These are phyloP conservation scores for Picochlorum sp. DNA, from an alignment of 139 green algal species.

Conservation along the genomic window DNA sequence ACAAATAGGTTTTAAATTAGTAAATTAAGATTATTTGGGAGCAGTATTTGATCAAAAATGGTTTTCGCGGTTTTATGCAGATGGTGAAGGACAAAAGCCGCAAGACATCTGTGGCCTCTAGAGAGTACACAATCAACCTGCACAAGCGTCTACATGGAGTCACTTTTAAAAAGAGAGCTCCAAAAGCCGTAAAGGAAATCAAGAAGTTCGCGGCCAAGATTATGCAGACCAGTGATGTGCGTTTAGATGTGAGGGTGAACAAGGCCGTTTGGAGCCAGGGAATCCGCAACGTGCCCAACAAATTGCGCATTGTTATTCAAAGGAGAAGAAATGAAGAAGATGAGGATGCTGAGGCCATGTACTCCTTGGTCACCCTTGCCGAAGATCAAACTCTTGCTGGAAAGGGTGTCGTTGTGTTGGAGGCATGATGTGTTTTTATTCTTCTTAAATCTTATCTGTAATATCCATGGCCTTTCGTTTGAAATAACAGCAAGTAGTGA, in stretches of 20 bases:
- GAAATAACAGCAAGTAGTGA: neutral
- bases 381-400: conserved; percentile 83
- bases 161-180: conserved; percentile 95
- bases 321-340: conserved; percentile 95
- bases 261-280: conserved; percentile 94
- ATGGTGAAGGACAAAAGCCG: conserved; percentile 61
- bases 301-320: conserved; percentile 82
- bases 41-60: too few relatives aligned
- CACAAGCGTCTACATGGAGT: conserved; percentile 84
- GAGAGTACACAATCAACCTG: conserved; percentile 99
- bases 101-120: conserved; percentile 70
- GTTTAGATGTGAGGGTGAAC: conserved; percentile 98
- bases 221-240: conserved; percentile 94
- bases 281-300: conserved; percentile 83
- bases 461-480: neutral
- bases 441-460: too few relatives aligned
- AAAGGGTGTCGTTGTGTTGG: conserved; percentile 47
- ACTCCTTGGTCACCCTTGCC: conserved; percentile 92
- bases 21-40: too few relatives aligned
- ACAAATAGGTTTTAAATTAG: too few relatives aligned
- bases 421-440: neutral
- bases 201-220: conserved; percentile 87
- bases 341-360: conserved; percentile 98
- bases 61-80: conserved; percentile 22
- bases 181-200: conserved; percentile 92